These are phyloP conservation scores for Rhamnella rubrinervis DNA, from an alignment of 331 rosid genomes.

Conservation along the genomic window DNA sequence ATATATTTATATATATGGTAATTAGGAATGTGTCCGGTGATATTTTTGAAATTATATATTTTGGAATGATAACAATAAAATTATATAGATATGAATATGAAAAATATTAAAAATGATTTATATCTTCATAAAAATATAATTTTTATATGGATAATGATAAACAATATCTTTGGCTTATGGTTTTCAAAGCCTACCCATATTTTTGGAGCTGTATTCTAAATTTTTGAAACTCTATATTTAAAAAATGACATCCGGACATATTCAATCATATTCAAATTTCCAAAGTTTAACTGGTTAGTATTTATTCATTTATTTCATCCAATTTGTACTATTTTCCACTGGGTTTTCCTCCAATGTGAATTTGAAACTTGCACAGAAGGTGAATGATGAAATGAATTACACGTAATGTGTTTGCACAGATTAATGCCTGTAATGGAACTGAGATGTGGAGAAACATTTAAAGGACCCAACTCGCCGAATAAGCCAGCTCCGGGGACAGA, in stretches of 20 bases:
- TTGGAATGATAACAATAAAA: too few species aligned
- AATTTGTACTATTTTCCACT: not conserved
- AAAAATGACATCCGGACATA: too few species aligned
- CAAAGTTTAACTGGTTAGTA: conserved; percentile 47
- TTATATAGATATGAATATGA: too few species aligned
- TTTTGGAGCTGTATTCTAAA: too few species aligned
- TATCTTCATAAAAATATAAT: too few species aligned
- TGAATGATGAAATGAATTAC: not conserved
- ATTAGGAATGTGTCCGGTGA: not conserved
- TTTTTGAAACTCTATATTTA: too few species aligned
- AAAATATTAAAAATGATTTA: too few species aligned
- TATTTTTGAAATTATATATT: too few species aligned
- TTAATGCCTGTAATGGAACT: conserved; percentile 79
- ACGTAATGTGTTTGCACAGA: conserved; percentile 29
- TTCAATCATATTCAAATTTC: not conserved
- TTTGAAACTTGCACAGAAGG: not conserved
- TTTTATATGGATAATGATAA: too few species aligned
- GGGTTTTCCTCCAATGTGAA: too few species aligned
- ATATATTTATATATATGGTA: conserved; percentile 12
- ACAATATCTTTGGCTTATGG: too few species aligned
- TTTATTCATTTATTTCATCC: not conserved
- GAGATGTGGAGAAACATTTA: conserved; percentile 70
- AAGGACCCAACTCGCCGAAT: conserved; percentile 76
- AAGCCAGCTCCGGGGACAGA: conserved; percentile 92
- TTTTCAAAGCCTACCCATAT: too few species aligned